Base-by-base conservation (phyloP, 805 yeast species). In the Yamadazyma takamatsuzukensis region DNA sequence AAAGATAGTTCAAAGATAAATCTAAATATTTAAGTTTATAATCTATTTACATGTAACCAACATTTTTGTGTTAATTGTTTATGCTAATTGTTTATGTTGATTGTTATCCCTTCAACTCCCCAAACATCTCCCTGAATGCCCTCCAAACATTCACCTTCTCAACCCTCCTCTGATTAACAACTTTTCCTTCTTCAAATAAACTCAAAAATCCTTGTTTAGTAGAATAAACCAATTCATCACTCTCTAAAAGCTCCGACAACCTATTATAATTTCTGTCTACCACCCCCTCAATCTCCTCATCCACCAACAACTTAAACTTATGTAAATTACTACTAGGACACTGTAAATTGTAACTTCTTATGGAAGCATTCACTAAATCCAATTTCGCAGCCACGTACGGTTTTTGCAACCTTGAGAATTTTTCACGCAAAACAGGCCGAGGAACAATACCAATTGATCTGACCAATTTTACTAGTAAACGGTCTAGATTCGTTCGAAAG, bases 401-500 rank as follows among this genome's bases (percentile, higher is more conserved):
- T 7, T 24, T 18, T 18, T 48, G 43, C 9, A 25, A 22, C 6
- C 18, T 26, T 5, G 2, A 2, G 34, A 42, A 35, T 5, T 12
- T 8, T n/a, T 8, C 11, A 2, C 15, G 7, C 17, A 36, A 28
- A 11, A 6, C 14, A 13, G 12, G 13, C 18, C 29, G 35, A 14
- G 42, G 30, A 2, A 45, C 29, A 30, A 59, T 31, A 16, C 45
- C 21, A 30, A 43, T 32, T 16, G 42, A 30, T 76, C 75, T 28
- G 18, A 32, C 32, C 17, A 27, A 28, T 13, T 32, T 33, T 2
- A 39, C 32, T 5, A 36, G 75, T 18, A 58, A 57, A 2, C 47
- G 33, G 25, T 63, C 70, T 18, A 80, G 34, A 21, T 64, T 64
- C 0, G 44, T 40, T 32, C 88, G 56, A 33, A 84, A 76, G 0